phyloP scores from a whole-genome alignment of 768 basidiomycete species.

The Tylopilus felleus region DNA sequence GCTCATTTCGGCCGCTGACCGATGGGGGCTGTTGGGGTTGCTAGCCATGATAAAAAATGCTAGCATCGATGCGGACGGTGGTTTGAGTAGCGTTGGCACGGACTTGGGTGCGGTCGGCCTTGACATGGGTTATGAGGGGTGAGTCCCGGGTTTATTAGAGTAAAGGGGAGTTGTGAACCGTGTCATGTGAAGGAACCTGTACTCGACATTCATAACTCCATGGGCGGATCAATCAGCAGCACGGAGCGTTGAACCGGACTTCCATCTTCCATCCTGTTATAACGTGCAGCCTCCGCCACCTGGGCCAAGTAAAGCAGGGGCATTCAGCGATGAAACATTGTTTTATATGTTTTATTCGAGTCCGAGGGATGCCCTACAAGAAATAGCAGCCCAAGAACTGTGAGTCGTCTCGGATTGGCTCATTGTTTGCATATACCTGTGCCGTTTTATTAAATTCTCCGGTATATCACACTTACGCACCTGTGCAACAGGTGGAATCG shows the following conservation, averaged over 20 bases:
- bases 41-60: slow-evolving; percentile 85
- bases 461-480: slow-evolving; percentile 4
- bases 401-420: slow-evolving; percentile 43
- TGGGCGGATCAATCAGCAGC: slow-evolving; percentile 91
- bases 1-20: slow-evolving; percentile 86
- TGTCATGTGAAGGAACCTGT: slow-evolving; percentile 56
- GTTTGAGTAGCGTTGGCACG: slow-evolving; percentile 79
- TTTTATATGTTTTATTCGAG: slow-evolving; percentile 98
- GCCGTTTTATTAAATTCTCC: neutral
- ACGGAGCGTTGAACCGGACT: slow-evolving; percentile 87
- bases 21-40: slow-evolving; percentile 89
- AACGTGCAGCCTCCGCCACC: slow-evolving; percentile 87
- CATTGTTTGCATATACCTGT: slow-evolving; percentile 6
- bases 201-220: slow-evolving; percentile 92
- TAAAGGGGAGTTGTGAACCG: slow-evolving; percentile 19
- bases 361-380: slow-evolving; percentile 89
- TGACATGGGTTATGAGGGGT: slow-evolving; percentile 84
- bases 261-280: slow-evolving; percentile 87
- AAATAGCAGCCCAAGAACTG: slow-evolving; percentile 94
- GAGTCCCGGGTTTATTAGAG: slow-evolving; percentile 37
- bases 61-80: slow-evolving; percentile 70
- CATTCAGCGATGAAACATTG: slow-evolving; percentile 93
- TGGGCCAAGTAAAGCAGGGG: slow-evolving; percentile 71
- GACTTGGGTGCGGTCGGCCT: slow-evolving; percentile 91
- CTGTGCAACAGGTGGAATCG: slow-evolving; percentile 68